Evolutionary conservation across 2,329 filamentous ascomycete genomes (phyloP).

Genomic region (Aspergillus sp.): DNA sequence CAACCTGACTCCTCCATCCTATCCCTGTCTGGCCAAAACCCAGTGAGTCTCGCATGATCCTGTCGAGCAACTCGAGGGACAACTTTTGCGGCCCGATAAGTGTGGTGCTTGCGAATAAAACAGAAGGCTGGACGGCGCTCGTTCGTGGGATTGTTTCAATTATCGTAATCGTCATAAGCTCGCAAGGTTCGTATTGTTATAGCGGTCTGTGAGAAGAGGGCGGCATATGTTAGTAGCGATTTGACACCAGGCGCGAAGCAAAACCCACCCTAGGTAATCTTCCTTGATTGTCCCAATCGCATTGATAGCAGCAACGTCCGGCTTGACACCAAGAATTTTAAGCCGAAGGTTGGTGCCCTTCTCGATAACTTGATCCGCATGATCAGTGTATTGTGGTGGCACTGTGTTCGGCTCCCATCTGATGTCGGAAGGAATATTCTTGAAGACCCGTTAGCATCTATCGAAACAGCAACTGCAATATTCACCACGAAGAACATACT

Average conservation of each 20-base stretch:
- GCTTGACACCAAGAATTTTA: constrained; percentile 90
- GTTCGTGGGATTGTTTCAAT: constrained; percentile 14
- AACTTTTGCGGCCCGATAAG: background rate
- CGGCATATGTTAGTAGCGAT: constrained; percentile 13
- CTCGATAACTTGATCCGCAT: constrained; percentile 90
- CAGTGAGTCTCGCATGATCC: background rate
- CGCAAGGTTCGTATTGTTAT: constrained; percentile 28
- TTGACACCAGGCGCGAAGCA: background rate
- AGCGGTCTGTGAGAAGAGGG: constrained; percentile 25
- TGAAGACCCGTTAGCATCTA: constrained; percentile 15
- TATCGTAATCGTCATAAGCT: constrained; percentile 19
- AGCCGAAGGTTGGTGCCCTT: constrained; percentile 89
- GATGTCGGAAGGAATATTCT: constrained; percentile 78
- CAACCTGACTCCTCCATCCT: background rate
- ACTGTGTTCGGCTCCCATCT: constrained; percentile 95
- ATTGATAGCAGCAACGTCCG: constrained; percentile 92
- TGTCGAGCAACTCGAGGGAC: background rate
- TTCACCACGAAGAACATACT: constrained; percentile 54
- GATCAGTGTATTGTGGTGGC: constrained; percentile 94
- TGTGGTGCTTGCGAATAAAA: background rate
- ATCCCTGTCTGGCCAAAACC: background rate
- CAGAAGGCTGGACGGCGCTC: constrained; percentile 1
- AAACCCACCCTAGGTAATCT: constrained; percentile 51
- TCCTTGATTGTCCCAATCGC: constrained; percentile 97
- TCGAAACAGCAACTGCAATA: background rate